phyloP scores from a whole-genome alignment of 164 flowering plant species.

The Hamamelis virginiana region DNA sequence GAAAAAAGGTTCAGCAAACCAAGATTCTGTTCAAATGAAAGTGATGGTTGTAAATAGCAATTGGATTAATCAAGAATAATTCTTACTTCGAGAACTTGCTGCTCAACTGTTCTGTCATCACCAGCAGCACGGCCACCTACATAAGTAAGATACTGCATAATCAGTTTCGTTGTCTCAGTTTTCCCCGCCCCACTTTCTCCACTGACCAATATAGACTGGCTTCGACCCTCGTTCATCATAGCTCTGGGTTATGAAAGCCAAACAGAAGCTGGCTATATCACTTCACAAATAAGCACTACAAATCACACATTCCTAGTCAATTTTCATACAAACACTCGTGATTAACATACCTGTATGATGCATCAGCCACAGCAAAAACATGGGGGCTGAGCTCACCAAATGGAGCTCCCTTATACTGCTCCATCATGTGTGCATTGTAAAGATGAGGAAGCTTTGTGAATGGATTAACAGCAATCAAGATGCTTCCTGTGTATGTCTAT shows the following conservation, averaged over 20 bases:
- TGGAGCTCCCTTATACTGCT: constrained; percentile 89
- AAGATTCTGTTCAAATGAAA: background rate
- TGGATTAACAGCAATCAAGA: constrained; percentile 97
- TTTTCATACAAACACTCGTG: background rate
- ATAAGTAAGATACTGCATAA: constrained; percentile 93
- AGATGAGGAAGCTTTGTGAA: constrained; percentile 98
- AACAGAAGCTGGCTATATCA: constrained; percentile 22
- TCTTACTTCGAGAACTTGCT: constrained; percentile 98
- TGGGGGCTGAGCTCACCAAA: constrained; percentile 98
- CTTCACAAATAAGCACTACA: constrained; percentile 3
- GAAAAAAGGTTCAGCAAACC: background rate
- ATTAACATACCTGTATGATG: constrained; percentile 75
- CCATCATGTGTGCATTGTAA: constrained; percentile 95
- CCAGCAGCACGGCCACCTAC: constrained; percentile 93
- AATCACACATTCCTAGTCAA: background rate
- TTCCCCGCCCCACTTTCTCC: constrained; percentile 99
- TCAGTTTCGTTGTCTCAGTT: constrained; percentile 98
- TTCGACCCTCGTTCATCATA: constrained; percentile 71
- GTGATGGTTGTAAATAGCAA: background rate
- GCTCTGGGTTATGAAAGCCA: constrained; percentile 56
- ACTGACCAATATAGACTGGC: constrained; percentile 96
- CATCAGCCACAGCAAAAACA: constrained; percentile 99
- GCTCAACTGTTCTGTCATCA: constrained; percentile 91
- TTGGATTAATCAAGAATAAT: background rate
- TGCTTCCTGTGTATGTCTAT: constrained; percentile 98